Conservation (phyloP, 768 basidiomycete genomes). For the Xerocomellus dryophilus region DNA sequence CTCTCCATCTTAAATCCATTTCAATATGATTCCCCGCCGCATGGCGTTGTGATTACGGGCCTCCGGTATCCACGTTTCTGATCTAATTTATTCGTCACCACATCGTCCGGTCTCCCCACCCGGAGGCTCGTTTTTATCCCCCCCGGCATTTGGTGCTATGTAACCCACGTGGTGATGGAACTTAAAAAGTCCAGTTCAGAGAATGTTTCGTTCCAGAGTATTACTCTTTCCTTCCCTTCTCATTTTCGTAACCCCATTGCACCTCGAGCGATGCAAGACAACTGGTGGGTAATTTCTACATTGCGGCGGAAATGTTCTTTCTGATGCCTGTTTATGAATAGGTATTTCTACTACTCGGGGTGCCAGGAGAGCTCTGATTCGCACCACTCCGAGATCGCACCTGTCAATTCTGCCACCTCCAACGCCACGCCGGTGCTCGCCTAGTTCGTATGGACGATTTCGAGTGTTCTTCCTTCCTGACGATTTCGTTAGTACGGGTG, state of each 20-base stretch:
- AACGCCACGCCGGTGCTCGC: background rate
- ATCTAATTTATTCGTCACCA: background rate
- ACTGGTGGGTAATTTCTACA: slow-evolving; percentile 5
- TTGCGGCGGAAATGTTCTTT: background rate
- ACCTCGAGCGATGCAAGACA: slow-evolving; percentile 10
- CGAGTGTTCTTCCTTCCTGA: slow-evolving; percentile 3
- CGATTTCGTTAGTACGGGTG: background rate
- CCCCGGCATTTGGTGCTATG: slow-evolving; percentile 12
- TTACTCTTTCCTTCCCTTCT: background rate
- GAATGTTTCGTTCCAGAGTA: background rate
- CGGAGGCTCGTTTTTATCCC: background rate
- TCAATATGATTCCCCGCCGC: background rate
- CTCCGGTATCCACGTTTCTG: background rate
- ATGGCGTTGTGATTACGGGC: background rate
- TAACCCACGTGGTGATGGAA: background rate
- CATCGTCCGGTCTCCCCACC: background rate
- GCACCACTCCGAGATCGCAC: background rate
- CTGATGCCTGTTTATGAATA: slow-evolving; percentile 6
- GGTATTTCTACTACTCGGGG: background rate
- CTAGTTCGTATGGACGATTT: slow-evolving; percentile 9
- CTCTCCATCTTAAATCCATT: background rate
- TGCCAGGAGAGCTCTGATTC: background rate
- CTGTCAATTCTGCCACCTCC: background rate
- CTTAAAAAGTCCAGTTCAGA: slow-evolving; percentile 8
- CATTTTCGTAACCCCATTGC: background rate